Evolutionary conservation across 495 filamentous ascomycete genomes (phyloP).

Genomic region (Cercophora sp.): DNA sequence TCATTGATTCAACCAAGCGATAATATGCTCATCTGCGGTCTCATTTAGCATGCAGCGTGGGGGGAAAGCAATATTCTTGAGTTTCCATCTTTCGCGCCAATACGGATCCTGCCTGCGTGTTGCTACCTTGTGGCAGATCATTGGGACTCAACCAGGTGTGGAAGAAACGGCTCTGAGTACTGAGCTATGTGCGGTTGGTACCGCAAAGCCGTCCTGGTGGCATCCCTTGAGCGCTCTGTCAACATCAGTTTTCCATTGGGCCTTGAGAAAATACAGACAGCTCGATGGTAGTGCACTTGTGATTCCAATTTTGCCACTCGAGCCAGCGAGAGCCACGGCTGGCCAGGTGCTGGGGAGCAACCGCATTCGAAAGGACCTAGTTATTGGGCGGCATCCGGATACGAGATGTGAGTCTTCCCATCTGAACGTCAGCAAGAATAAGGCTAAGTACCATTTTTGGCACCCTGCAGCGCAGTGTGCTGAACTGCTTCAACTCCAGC

Average conservation of each 20-base stretch:
- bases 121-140: constrained; percentile 1
- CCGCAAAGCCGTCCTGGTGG: background rate
- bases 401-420: too few species aligned
- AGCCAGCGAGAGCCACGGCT: too few species aligned
- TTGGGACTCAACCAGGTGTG: constrained; percentile 1
- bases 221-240: background rate
- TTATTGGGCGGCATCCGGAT: too few species aligned
- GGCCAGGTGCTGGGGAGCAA: too few species aligned
- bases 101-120: too few species aligned
- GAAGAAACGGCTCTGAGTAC: constrained; percentile 1
- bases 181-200: background rate
- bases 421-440: too few species aligned
- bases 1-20: background rate
- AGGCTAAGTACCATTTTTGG: too few species aligned
- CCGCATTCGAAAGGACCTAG: too few species aligned
- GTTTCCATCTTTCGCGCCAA: too few species aligned
- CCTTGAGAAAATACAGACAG: background rate
- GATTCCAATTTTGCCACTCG: background rate
- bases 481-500: too few species aligned
- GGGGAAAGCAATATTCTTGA: background rate
- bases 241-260: background rate
- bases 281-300: background rate
- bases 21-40: constrained; percentile 3
- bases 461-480: too few species aligned
- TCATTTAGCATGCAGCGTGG: constrained; percentile 3